phyloP scores from a whole-genome alignment of 2,329 filamentous ascomycete genomes.

The Aphanocladium album region DNA sequence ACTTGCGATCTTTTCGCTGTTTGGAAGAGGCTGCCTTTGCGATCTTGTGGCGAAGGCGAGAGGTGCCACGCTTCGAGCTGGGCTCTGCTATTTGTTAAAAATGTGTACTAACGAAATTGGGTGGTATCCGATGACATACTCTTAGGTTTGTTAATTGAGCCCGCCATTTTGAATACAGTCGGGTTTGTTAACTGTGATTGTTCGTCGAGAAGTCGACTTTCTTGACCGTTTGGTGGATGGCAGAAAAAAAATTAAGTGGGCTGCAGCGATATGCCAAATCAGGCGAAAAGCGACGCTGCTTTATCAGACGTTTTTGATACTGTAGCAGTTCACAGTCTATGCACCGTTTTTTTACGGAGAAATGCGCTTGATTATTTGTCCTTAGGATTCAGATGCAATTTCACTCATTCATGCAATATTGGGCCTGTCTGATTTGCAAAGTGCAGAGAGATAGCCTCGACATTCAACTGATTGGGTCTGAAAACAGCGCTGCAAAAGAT shows the following conservation, averaged over 20 bases:
- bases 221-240: slow-evolving; percentile 10
- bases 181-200: slow-evolving; percentile 19
- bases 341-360: no score
- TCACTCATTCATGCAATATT: no score
- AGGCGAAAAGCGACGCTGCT: neutral
- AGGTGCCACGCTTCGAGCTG: slow-evolving; percentile 85
- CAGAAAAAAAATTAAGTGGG: slow-evolving; percentile 35
- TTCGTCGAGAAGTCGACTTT: slow-evolving; percentile 9
- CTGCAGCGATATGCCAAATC: slow-evolving; percentile 11
- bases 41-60: slow-evolving; percentile 91
- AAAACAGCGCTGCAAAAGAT: neutral
- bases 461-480: no score
- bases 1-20: slow-evolving; percentile 83
- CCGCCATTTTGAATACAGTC: slow-evolving; percentile 39
- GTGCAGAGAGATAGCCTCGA: no score
- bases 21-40: slow-evolving; percentile 87
- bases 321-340: neutral
- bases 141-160: slow-evolving; percentile 50
- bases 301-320: neutral
- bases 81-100: slow-evolving; percentile 57
- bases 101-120: neutral
- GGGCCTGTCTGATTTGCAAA: no score
- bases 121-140: slow-evolving; percentile 34
- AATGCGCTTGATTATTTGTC: no score
- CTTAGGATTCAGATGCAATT: no score